phyloP scores from a whole-genome alignment of 2,329 filamentous ascomycete species.

The Pseudopithomyces chartarum region DNA sequence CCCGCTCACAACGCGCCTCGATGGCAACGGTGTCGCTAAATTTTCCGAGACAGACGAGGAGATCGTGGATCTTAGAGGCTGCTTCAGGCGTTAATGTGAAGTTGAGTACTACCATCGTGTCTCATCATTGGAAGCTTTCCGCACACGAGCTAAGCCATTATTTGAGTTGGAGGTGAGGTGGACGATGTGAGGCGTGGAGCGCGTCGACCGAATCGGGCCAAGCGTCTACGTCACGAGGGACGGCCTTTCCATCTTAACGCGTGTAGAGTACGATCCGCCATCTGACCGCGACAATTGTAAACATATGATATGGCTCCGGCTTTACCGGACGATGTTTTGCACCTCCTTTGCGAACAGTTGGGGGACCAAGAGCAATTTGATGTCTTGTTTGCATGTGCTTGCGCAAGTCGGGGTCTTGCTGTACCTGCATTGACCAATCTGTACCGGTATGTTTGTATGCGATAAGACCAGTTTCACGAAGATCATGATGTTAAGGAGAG shows the following conservation, averaged over 20 bases:
- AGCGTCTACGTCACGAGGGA: conserved; percentile 18
- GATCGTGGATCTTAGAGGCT: conserved; percentile 72
- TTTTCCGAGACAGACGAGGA: conserved; percentile 74
- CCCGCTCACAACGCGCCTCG: conserved; percentile 72
- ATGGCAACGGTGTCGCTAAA: conserved; percentile 81
- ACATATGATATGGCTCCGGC: conserved; percentile 29
- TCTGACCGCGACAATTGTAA: conserved; percentile 16
- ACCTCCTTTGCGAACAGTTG: conserved; percentile 65
- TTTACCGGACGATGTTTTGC: conserved; percentile 64
- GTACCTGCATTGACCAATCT: conserved; percentile 64
- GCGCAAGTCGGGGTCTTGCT: conserved; percentile 61
- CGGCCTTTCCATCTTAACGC: conserved; percentile 4
- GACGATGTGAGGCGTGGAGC: conserved; percentile 14
- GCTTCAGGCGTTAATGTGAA: conserved; percentile 78
- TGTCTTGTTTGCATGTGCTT: conserved; percentile 64
- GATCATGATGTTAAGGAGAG: neutral
- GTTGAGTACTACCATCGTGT: conserved; percentile 58
- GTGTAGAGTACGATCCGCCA: conserved; percentile 2
- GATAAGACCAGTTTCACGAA: neutral
- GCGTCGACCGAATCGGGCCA: conserved; percentile 24
- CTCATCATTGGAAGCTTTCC: conserved; percentile 5
- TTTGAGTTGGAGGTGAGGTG: conserved; percentile 3
- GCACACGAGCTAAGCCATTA: neutral
- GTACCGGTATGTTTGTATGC: conserved; percentile 60
- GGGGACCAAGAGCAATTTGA: conserved; percentile 61